Conservation (phyloP, 176 grass and related monocot genomes). For the Ampelocalamus luodianensis region DNA sequence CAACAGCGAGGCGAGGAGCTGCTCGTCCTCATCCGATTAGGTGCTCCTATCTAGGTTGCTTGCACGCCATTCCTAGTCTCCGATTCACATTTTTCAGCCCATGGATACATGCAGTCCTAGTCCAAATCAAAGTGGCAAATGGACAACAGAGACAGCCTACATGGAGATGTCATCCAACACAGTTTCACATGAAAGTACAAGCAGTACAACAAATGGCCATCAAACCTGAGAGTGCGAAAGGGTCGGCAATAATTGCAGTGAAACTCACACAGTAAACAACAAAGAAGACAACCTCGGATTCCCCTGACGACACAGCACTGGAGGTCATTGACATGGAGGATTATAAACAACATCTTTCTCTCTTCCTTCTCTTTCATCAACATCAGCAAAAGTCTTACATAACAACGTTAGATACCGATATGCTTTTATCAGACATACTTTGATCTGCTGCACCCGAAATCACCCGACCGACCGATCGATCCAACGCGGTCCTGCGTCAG, state of each 20-base stretch:
- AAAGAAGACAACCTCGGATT: conserved; percentile 27
- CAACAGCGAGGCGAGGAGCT: neutral
- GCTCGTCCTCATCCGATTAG: neutral
- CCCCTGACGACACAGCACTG: neutral
- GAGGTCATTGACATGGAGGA: neutral
- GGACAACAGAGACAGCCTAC: neutral
- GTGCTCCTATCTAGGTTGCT: conserved; percentile 12
- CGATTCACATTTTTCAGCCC: neutral
- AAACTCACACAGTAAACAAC: neutral
- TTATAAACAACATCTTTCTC: too few relatives aligned
- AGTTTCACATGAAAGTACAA: neutral
- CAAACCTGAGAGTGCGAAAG: neutral
- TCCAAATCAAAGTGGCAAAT: neutral
- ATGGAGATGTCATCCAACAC: neutral
- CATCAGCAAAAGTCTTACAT: too few relatives aligned
- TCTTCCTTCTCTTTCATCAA: too few relatives aligned
- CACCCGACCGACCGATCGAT: neutral
- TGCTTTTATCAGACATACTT: too few relatives aligned
- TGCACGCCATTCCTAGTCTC: conserved; percentile 19
- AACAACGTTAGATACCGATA: too few relatives aligned
- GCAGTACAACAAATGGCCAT: neutral
- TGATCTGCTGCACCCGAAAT: neutral
- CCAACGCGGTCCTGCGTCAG: neutral
- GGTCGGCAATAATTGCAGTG: neutral
- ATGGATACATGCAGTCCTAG: too few relatives aligned